phyloP scores from a whole-genome alignment of 2,329 filamentous ascomycete genomes.

The Epichloe hybrida region DNA sequence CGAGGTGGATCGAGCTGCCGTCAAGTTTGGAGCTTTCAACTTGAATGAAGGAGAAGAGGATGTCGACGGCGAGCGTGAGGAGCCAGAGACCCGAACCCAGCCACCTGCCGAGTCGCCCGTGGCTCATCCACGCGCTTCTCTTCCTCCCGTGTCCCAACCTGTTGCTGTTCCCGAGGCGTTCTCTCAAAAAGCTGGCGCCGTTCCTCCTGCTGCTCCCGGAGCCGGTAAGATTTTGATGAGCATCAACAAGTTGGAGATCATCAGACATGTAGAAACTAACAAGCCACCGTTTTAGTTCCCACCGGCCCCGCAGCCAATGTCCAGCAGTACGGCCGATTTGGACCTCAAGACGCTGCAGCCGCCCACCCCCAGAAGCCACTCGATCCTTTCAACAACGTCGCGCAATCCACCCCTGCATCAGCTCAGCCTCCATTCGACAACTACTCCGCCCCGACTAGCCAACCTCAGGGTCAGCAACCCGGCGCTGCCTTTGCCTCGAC shows the following conservation, averaged over 20 bases:
- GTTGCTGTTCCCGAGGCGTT: slow-evolving; percentile 42
- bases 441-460: slow-evolving; percentile 45
- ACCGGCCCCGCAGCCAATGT: slow-evolving; percentile 35
- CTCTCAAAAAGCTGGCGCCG: slow-evolving; percentile 39
- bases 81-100: slow-evolving; percentile 86
- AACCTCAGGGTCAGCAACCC: slow-evolving; percentile 43
- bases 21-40: slow-evolving; percentile 94
- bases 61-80: slow-evolving; percentile 87
- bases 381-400: slow-evolving; percentile 54
- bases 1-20: slow-evolving; percentile 80
- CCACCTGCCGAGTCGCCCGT: slow-evolving; percentile 88
- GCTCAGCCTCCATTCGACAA: slow-evolving; percentile 45
- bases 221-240: slow-evolving; percentile 16
- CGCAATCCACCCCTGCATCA: slow-evolving; percentile 47
- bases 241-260: slow-evolving; percentile 8
- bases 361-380: slow-evolving; percentile 61
- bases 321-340: slow-evolving; percentile 60
- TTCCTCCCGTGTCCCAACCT: slow-evolving; percentile 58
- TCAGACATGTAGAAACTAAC: slow-evolving; percentile 7
- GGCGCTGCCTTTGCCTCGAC: slow-evolving; percentile 59
- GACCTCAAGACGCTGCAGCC: slow-evolving; percentile 44
- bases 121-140: slow-evolving; percentile 68
- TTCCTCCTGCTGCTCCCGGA: slow-evolving; percentile 16
- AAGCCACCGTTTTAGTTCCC: slow-evolving; percentile 13
- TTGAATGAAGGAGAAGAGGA: slow-evolving; percentile 74